Evolutionary conservation across 73 alveolate genomes (phyloP), one percentile per base, ranked within the genome.

Genomic region (Paramecium biaurelia): DNA sequence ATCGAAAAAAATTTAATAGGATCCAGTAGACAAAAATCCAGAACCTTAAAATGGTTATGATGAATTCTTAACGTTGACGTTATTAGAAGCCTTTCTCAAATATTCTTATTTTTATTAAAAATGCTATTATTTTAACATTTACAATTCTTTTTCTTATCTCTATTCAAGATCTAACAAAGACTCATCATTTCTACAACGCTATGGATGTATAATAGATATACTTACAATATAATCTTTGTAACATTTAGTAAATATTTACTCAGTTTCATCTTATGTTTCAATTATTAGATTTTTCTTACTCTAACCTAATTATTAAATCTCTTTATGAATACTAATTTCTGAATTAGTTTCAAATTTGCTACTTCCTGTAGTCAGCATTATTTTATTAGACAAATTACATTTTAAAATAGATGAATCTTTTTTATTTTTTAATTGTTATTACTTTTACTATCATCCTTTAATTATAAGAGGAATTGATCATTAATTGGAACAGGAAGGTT

Each of bases 401-500:
- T 30, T 59, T 30, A 59, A 18, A n/a, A 59, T 26, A 26, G 79
- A 59, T 14, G 79, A 59, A 59, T 59, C 79, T 59, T 7, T 59
- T 15, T 9, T 26, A n/a, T 9, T 59, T 15, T 7, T 26, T 4
- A 59, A 4, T 59, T 59, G 8, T n/a, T 12, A 59, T 26, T 59
- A 59, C 79, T 59, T 59, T 59, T 59, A 8, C 79, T 59, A 9
- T 59, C 79, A 26, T 30, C 79, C 79, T 20, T 59, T 26, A 59
- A 10, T 59, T 59, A 45, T 0, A 11, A 45, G 2, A 45, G 58
- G 21, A 45, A 6, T 14, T 45, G 24, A 7, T 70, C 85, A 70
- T 70, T 70, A 6, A 70, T 70, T 7, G 56, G 68, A 6, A 86
- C 84, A 15, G 85, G 86, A 30, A 18, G 23, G 68, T 86, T 86